Base-by-base conservation (phyloP, 345 rosid species). In the Noccaea bulbosa region DNA sequence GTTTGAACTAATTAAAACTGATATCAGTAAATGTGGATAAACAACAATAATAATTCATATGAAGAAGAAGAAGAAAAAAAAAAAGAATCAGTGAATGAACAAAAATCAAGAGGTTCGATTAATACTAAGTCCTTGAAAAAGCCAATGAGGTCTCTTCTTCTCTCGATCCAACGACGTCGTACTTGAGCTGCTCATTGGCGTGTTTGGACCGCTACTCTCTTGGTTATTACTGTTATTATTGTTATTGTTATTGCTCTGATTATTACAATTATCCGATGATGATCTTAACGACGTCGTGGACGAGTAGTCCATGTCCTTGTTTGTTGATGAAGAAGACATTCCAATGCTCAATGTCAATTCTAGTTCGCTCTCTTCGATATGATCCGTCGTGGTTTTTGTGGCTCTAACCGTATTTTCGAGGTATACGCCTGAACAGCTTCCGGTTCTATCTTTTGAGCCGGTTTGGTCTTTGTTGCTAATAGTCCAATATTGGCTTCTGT, bases 261-360 rank as follows among this genome's bases (percentile, higher is more conserved):
- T 57, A 76, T 76, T 76, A 76, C 79, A 76, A 44, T 76, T 70
- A 41, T 76, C 79, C 45, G 75, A 74, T 60, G 72, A 65, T 65
- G 77, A 67, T 67, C 63, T 74, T 27, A 74, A 67, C 43, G 78
- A 74, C 34, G 79, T 75, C 20, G 79, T 75, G 9, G 79, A 45
- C 8, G 79, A 75, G 24, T 55, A 58, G 33, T 69, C 79, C 74
- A 76, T 69, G 47, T 76, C 75, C 60, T 62, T 76, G 46, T 17
- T 75, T 32, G 45, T 75, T 17, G 75, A 69, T 24, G 79, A 69
- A 38, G 79, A 76, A 55, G 79, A 76, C 70, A 76, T 33, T 70
- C 94, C 98, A 41, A 89, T 83, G 74, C 96, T 85, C 61, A 92
- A 37, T 22, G 90, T 89, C 64, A 92, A 81, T 67, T 89, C 96